These are phyloP conservation scores for Diplocarpon mali DNA, from an alignment of 2,329 filamentous ascomycete species.

Conservation along the genomic window DNA sequence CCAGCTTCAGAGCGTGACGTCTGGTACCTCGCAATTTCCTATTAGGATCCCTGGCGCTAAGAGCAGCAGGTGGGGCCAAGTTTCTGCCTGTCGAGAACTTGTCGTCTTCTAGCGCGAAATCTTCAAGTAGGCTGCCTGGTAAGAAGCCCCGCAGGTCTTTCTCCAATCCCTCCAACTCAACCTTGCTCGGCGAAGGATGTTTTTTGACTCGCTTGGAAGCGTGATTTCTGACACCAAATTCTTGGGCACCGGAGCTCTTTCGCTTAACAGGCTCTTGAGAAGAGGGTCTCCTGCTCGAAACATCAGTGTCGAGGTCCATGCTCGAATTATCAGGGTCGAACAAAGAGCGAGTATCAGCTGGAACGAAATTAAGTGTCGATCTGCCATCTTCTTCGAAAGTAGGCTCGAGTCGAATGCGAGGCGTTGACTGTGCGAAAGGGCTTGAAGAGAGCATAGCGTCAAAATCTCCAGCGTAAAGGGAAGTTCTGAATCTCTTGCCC, in stretches of 20 bases:
- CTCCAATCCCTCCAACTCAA: slow-evolving; percentile 18
- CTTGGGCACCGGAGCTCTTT: slow-evolving; percentile 6
- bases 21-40: slow-evolving; percentile 1
- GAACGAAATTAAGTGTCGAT: slow-evolving; percentile 12
- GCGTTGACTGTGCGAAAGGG: slow-evolving; percentile 23
- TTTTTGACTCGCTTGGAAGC: slow-evolving; percentile 16
- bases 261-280: slow-evolving; percentile 7
- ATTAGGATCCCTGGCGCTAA: slow-evolving; percentile 12
- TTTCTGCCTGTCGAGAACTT: slow-evolving; percentile 3
- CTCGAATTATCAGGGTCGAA: slow-evolving; percentile 13
- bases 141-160: slow-evolving; percentile 5
- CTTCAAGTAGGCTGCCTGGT: not conserved
- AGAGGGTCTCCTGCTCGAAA: not conserved
- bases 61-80: not conserved
- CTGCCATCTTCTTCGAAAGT: slow-evolving; percentile 13
- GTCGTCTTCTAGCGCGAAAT: slow-evolving; percentile 5
- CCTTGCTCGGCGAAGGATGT: slow-evolving; percentile 21
- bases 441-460: slow-evolving; percentile 20
- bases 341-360: slow-evolving; percentile 12
- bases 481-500: slow-evolving; percentile 1
- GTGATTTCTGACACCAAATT: not conserved
- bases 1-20: slow-evolving; percentile 1
- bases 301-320: slow-evolving; percentile 6
- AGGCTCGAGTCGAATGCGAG: slow-evolving; percentile 18
- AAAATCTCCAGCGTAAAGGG: slow-evolving; percentile 8